Base-by-base conservation (phyloP, 352 stramenopile genomes). In the Phytophthora rubi region DNA sequence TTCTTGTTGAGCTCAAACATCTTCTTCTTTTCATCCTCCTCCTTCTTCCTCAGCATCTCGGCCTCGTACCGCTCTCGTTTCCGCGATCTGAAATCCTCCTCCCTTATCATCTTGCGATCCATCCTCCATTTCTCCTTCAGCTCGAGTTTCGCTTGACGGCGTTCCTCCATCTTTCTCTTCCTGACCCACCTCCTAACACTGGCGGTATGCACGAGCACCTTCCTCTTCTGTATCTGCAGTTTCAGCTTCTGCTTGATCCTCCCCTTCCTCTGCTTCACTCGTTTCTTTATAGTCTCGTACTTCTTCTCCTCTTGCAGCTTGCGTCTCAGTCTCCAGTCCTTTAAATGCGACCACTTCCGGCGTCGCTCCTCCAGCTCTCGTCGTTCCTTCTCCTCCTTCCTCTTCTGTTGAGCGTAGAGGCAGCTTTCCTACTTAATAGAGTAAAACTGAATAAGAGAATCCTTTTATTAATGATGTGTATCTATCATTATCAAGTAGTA, bases 311-410 rank as follows among this genome's bases (percentile, higher is more conserved):
- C 32, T 53, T 68, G 35, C 13, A 66, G 13, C 9, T 65, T 77
- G 30, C 70, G 65, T 18, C 60, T 65, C 37, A 71, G 9, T 23
- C 60, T 62, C 71, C 70, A 77, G 49, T 77, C 71, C 1, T 39
- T 9, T 51, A 57, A 53, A 21, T 45, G 53, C 18, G 30, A 26
- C 13, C 59, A 35, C 16, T 68, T 23, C 1, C 6, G 4, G 42
- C 9, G 32, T 6, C 33, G 26, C 39, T 28, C 28, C 2, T 32
- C 6, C 7, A 33, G 15, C n/a, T 66, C 18, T 47, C 18, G 9
- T 21, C 49, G 35, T 6, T 44, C 18, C n/a, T 37, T 16, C 21
- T 45, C 39, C 10, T 30, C 48, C 13, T 44, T 12, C n/a, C 48
- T 28, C 15, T 59, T 35, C 8, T 26, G n/a, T n/a, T n/a, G n/a